phyloP scores from a whole-genome alignment of 139 green algal species.

The Choricystis sp. region DNA sequence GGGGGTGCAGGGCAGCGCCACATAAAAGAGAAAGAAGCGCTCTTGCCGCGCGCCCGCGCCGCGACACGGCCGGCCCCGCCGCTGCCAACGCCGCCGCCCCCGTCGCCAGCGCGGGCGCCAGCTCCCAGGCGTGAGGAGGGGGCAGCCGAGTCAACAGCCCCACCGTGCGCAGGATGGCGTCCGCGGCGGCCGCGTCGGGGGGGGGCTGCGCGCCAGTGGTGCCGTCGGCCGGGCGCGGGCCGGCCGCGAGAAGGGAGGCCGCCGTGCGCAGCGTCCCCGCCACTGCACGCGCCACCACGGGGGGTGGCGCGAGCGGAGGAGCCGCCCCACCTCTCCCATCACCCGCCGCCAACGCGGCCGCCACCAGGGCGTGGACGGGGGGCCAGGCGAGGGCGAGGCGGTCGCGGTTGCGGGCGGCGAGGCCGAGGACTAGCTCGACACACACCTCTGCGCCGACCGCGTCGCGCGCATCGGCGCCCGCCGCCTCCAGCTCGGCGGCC shows the following conservation, averaged over 20 bases:
- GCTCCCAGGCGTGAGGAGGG: not conserved
- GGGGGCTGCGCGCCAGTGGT: not conserved
- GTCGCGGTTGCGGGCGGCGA: constrained; percentile 81
- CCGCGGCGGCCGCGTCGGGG: too few species aligned
- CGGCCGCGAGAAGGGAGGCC: not conserved
- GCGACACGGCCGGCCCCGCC: not conserved
- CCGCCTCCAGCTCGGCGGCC: constrained; percentile 16
- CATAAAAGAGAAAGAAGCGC: not conserved
- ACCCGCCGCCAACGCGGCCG: constrained; percentile 6
- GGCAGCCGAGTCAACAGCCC: not conserved
- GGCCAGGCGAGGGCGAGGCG: constrained; percentile 69
- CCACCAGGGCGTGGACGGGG: constrained; percentile 54
- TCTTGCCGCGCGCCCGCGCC: too few species aligned
- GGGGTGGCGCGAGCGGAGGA: not conserved
- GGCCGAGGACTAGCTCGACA: constrained; percentile 72
- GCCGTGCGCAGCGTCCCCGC: too few species aligned
- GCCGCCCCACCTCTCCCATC: not conserved
- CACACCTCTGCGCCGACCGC: constrained; percentile 63
- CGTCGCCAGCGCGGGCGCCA: not conserved
- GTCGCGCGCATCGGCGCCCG: constrained; percentile 9
- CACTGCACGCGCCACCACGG: too few species aligned
- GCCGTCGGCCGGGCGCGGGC: too few species aligned
- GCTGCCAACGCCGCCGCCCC: not conserved
- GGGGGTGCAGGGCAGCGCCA: not conserved
- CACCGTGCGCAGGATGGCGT: constrained; percentile 4